Evolutionary conservation across 768 basidiomycete species (phyloP).

Genomic region (Leucocoprinus leucothites): DNA sequence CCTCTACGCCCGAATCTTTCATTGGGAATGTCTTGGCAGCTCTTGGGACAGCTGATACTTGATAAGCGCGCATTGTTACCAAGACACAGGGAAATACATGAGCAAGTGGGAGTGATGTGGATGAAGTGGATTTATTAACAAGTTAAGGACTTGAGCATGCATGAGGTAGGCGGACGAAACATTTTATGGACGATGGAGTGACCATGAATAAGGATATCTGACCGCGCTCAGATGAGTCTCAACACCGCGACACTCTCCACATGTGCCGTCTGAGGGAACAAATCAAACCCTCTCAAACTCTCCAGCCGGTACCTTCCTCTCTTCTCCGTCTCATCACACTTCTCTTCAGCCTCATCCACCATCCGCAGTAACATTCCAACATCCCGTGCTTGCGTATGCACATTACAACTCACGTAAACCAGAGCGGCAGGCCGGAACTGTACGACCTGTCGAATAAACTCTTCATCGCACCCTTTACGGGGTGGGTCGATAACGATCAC

Average conservation of each 20-base stretch:
- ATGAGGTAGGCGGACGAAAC: no score
- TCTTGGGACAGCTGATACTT: no score
- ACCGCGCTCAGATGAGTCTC: constrained; percentile 31
- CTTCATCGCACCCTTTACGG: constrained; percentile 87
- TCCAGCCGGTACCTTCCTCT: constrained; percentile 67
- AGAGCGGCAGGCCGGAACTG: constrained; percentile 62
- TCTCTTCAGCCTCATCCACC: constrained; percentile 62
- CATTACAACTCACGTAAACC: constrained; percentile 94
- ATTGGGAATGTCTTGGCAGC: no score
- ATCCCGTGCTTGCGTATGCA: constrained; percentile 90
- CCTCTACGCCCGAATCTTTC: no score
- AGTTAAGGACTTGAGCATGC: no score
- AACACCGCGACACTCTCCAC: constrained; percentile 81
- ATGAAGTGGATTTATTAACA: no score
- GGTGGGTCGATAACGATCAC: constrained; percentile 88
- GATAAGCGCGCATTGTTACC: no score
- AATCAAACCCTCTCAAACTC: constrained; percentile 84
- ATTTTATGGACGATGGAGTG: no score
- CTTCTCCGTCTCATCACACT: constrained; percentile 23
- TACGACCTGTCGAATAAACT: constrained; percentile 75
- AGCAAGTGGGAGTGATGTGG: no score
- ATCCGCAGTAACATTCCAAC: constrained; percentile 42
- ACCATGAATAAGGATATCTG: no score
- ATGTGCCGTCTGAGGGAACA: constrained; percentile 96
- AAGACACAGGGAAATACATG: no score